Evolutionary conservation across 257 asterid species (phyloP), one percentile per base, ranked within the genome.

Genomic region (Leptodermis oblonga): DNA sequence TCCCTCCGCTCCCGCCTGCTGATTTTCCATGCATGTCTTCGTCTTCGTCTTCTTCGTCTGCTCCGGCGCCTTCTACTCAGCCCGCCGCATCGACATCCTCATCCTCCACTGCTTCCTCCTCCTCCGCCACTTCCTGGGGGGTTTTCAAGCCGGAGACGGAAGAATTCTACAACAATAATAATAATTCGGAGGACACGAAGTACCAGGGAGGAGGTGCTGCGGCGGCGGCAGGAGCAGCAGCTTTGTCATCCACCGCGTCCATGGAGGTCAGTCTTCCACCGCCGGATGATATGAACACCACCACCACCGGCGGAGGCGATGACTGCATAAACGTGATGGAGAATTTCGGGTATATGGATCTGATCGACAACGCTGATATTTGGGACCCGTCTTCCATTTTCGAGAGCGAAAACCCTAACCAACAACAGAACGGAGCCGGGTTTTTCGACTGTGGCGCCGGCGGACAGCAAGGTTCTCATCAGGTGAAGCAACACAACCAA

Each of bases 1-100:
- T 93, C 43, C 89, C 96, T 0, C 79, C 88, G 0, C 73, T 93
- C 7, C 96, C 94, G n/a, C n/a, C n/a, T n/a, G n/a, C n/a, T 8
- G 96, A 87, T 48, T 90, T 90, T 43, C 90, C 92, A 58, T 90
- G 96, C 97, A 90, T 90, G 97, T 88, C 98, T 0, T 92, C 98
- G 0, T 90, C 97, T 3, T 92, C 98, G 0, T 92, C 98, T 0
- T 84, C 95, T 5, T 90, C 97, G 1, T 84, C 97, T 4, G 68
- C 83, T 8, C 88, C 83, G 23, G 79, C 77, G 10, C 65, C 67
- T 9, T 13, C 80, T 2, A 65, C 78, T 1, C 67, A 68, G 58
- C 77, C 82, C 0, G 34, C 45, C 3, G 55, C 64, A 4, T 49
- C 85, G 14, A 42, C 81, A 48, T 25, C 83, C 0, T 78, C 96